A percentile compares a stretch with the other conserved stretches of the same genome.
Conservation (phyloP, 2,329 filamentous ascomycete genomes). For the Acrodontium crateriforme region DNA sequence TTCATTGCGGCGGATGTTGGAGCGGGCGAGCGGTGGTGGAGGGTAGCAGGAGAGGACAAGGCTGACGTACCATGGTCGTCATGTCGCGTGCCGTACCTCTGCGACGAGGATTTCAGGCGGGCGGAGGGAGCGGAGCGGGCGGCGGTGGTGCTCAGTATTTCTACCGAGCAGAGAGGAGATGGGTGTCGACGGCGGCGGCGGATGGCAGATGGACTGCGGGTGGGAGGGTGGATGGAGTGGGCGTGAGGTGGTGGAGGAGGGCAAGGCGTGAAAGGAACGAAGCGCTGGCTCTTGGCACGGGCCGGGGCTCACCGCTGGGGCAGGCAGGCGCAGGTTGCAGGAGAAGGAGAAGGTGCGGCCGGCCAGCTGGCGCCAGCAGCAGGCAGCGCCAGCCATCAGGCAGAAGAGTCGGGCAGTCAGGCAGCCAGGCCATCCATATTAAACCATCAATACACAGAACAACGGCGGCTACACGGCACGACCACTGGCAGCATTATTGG, state of each 20-base stretch:
- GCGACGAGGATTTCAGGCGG: slow-evolving; percentile 12
- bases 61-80: slow-evolving; percentile 48
- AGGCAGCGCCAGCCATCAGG: no score
- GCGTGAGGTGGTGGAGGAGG: slow-evolving; percentile 1
- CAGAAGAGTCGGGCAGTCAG: no score
- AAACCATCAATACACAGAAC: no score
- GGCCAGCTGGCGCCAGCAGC: no score
- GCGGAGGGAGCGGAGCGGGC: slow-evolving; percentile 5
- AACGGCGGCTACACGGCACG: no score
- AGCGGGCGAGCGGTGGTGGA: slow-evolving; percentile 18
- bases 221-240: slow-evolving; percentile 1
- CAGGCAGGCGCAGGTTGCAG: no score
- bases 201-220: not conserved
- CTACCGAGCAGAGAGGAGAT: slow-evolving; percentile 10
- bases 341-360: no score
- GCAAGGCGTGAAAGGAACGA: no score
- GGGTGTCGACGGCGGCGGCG: slow-evolving; percentile 1
- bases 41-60: slow-evolving; percentile 14
- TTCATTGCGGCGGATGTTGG: slow-evolving; percentile 1
- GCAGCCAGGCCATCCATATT: no score
- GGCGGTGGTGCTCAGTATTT: slow-evolving; percentile 13
- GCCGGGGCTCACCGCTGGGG: no score
- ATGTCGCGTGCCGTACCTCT: slow-evolving; percentile 29
- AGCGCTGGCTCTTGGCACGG: no score
- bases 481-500: no score